phyloP scores from a whole-genome alignment of 306 rosid genomes.

The Quercus rubra region DNA sequence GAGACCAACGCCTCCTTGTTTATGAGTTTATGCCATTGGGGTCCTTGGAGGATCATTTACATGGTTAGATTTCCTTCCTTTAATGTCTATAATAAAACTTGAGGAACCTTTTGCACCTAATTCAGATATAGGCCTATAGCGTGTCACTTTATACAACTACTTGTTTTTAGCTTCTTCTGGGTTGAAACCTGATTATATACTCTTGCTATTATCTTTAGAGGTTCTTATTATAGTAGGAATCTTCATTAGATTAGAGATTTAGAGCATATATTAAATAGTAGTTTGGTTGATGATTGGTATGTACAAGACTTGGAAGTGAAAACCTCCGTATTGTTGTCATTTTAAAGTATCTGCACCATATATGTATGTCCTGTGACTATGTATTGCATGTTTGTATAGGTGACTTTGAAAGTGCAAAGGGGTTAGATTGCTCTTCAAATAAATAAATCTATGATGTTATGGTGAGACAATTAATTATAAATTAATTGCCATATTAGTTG shows the following conservation, averaged over 20 bases:
- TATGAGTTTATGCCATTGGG: conserved; percentile 99
- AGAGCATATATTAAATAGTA: neutral
- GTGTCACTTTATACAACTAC: neutral
- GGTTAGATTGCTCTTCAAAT: neutral
- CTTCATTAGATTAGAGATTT: neutral
- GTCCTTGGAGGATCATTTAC: conserved; percentile 98
- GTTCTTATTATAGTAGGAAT: neutral
- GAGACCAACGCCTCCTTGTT: conserved; percentile 82
- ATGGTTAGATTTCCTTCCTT: conserved; percentile 63
- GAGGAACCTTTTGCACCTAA: neutral
- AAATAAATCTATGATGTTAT: neutral
- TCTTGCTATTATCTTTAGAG: neutral
- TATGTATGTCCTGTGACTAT: neutral
- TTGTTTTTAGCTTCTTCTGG: neutral
- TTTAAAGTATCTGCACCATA: neutral
- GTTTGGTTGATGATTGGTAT: neutral
- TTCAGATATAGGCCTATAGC: neutral
- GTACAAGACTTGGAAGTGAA: neutral
- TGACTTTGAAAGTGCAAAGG: neutral
- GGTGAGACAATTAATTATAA: neutral
- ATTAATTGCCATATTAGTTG: neutral
- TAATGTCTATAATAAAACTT: neutral
- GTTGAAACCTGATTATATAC: neutral
- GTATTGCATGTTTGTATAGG: neutral
- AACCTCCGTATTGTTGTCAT: neutral